Evolutionary conservation across 768 basidiomycete species (phyloP).

Genomic region (Crepidotus variabilis): DNA sequence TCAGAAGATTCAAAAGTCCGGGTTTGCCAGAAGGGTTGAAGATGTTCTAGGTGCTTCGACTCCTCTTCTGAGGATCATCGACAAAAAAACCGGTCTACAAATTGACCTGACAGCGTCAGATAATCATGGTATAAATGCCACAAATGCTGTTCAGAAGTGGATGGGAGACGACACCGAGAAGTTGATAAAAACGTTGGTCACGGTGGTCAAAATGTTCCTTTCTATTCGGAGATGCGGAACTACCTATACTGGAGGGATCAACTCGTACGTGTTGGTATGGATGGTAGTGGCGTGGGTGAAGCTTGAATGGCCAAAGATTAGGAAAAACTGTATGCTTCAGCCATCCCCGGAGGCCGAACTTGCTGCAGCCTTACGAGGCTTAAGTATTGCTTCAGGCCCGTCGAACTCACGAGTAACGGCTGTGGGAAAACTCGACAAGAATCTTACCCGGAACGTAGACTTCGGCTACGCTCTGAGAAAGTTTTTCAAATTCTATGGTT

Average conservation of each 20-base stretch:
- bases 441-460: not conserved
- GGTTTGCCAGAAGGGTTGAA: conserved; percentile 18
- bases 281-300: conserved; percentile 26
- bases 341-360: not conserved
- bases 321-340: not conserved
- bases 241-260: conserved; percentile 23
- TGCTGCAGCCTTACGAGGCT: not conserved
- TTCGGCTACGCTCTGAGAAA: conserved; percentile 15
- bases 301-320: conserved; percentile 18
- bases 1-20: conserved; percentile 6
- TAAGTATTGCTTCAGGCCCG: not conserved
- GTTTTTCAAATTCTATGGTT: conserved; percentile 22
- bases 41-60: conserved; percentile 14
- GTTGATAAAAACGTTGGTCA: conserved; percentile 15
- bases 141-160: conserved; percentile 18
- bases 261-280: conserved; percentile 24
- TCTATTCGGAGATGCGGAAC: conserved; percentile 20
- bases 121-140: conserved; percentile 14
- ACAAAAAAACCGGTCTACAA: conserved; percentile 20
- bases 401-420: too few relatives aligned
- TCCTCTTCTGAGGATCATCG: conserved; percentile 21
- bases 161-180: conserved; percentile 10
- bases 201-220: conserved; percentile 23
- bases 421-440: too few relatives aligned
- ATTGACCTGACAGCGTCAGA: conserved; percentile 20